Percentiles rank a stretch among this genome's conserved stretches.
phyloP scores from a whole-genome alignment of 2,329 filamentous ascomycete genomes.

The Allantophomopsis cytisporea region DNA sequence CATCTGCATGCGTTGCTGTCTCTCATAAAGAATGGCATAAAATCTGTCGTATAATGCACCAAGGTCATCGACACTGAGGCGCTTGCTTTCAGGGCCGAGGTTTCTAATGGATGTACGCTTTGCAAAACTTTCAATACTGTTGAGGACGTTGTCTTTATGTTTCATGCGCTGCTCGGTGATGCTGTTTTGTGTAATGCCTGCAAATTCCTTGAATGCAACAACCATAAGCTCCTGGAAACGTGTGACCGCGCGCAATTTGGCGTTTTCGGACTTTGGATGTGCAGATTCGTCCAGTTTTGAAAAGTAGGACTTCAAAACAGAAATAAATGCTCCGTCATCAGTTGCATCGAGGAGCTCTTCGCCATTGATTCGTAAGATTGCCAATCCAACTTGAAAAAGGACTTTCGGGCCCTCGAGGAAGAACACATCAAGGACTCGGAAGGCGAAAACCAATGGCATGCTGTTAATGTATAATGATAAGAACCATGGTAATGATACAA shows the following conservation, averaged over 20 bases:
- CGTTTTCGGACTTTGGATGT: constrained; percentile 88
- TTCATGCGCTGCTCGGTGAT: constrained; percentile 81
- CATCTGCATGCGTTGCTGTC: constrained; percentile 69
- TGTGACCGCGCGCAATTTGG: constrained; percentile 86
- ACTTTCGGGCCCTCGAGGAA: constrained; percentile 97
- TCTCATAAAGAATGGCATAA: constrained; percentile 82
- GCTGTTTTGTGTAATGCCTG: constrained; percentile 84
- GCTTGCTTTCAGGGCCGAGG: constrained; percentile 88
- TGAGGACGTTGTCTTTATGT: constrained; percentile 88
- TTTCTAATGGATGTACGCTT: constrained; percentile 95
- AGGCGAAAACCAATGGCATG: constrained; percentile 96
- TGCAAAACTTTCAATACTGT: constrained; percentile 93
- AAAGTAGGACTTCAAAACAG: constrained; percentile 90
- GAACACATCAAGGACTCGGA: constrained; percentile 92
- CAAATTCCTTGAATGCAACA: constrained; percentile 96
- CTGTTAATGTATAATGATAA: constrained; percentile 98
- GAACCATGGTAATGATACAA: constrained; percentile 96
- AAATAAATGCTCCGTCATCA: constrained; percentile 95
- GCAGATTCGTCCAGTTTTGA: constrained; percentile 86
- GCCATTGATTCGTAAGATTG: constrained; percentile 94
- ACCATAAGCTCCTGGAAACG: constrained; percentile 98
- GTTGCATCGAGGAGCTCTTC: constrained; percentile 87
- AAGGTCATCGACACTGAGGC: constrained; percentile 72
- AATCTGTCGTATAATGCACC: constrained; percentile 89
- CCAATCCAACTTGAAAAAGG: constrained; percentile 88